These are phyloP conservation scores for Annona squamosa DNA, from an alignment of 164 flowering plant species.

Conservation along the genomic window DNA sequence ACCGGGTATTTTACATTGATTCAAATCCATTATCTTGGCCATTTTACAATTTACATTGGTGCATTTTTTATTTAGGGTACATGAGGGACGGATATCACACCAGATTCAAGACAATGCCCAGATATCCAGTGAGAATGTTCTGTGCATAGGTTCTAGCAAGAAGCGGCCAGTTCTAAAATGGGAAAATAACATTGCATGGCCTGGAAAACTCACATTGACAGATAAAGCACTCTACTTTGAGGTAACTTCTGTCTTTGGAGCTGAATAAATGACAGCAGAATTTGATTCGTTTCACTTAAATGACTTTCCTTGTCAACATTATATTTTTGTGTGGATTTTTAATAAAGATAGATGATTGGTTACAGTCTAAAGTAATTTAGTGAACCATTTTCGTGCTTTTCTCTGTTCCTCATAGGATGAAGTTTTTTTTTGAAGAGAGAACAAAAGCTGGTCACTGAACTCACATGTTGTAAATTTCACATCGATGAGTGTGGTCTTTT, in stretches of 20 bases:
- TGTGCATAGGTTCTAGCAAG: constrained; percentile 73
- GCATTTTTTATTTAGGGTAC: constrained; percentile 49
- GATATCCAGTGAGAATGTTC: constrained; percentile 41
- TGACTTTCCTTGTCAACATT: background rate
- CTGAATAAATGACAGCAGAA: background rate
- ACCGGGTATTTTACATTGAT: no score
- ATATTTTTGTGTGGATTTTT: background rate
- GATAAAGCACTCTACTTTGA: constrained; percentile 87
- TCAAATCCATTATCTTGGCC: background rate
- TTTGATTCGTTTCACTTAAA: background rate
- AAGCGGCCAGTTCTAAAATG: constrained; percentile 86
- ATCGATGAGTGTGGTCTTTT: no score
- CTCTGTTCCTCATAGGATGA: no score
- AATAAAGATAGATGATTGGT: background rate
- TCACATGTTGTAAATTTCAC: no score
- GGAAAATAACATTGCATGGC: constrained; percentile 92
- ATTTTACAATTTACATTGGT: constrained; percentile 8
- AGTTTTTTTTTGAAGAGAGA: no score
- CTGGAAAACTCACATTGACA: constrained; percentile 84
- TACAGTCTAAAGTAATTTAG: background rate
- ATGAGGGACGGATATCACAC: constrained; percentile 59
- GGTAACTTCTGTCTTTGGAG: constrained; percentile 35
- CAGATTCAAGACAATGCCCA: constrained; percentile 36
- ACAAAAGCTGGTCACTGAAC: no score
- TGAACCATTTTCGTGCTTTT: background rate